phyloP scores from a whole-genome alignment of 495 filamentous ascomycete species.

The Penicillium antarcticum region DNA sequence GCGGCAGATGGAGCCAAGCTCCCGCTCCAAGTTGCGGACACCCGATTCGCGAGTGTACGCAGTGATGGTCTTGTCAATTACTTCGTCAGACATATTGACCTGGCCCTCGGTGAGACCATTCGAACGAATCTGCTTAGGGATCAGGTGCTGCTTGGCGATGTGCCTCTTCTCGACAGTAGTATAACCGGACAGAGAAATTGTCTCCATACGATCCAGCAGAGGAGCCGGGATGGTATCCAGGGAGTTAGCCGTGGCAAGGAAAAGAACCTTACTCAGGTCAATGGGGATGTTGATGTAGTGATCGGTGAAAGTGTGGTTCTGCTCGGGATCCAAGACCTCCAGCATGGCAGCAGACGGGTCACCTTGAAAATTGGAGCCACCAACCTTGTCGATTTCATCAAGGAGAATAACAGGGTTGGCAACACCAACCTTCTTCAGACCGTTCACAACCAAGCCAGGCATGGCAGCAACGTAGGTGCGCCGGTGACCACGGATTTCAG shows the following conservation, averaged over 20 bases:
- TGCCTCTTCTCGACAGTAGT: constrained; percentile 98
- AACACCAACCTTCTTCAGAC: constrained; percentile 93
- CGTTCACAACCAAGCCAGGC: constrained; percentile 93
- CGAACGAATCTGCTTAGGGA: constrained; percentile 84
- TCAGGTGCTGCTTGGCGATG: constrained; percentile 87
- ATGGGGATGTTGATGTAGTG: constrained; percentile 97
- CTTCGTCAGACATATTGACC: constrained; percentile 72
- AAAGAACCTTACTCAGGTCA: constrained; percentile 93
- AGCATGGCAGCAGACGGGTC: constrained; percentile 99
- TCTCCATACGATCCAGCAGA: constrained; percentile 97
- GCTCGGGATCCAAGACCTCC: constrained; percentile 96
- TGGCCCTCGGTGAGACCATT: constrained; percentile 77
- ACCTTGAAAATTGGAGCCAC: constrained; percentile 87
- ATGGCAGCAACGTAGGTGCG: constrained; percentile 98
- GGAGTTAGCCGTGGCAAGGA: constrained; percentile 97
- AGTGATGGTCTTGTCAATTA: constrained; percentile 90
- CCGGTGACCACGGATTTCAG: constrained; percentile 93
- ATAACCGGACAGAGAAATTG: constrained; percentile 86
- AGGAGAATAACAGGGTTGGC: constrained; percentile 95
- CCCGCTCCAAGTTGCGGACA: constrained; percentile 92
- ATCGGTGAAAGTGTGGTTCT: constrained; percentile 92
- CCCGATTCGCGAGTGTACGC: constrained; percentile 97
- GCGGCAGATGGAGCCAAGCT: constrained; percentile 90
- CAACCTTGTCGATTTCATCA: constrained; percentile 98
- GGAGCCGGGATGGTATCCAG: constrained; percentile 94